A percentile compares a stretch with the other conserved stretches of the same genome.
Evolutionary conservation across 345 rosid species (phyloP).

Genomic region (Abelmoschus esculentus): DNA sequence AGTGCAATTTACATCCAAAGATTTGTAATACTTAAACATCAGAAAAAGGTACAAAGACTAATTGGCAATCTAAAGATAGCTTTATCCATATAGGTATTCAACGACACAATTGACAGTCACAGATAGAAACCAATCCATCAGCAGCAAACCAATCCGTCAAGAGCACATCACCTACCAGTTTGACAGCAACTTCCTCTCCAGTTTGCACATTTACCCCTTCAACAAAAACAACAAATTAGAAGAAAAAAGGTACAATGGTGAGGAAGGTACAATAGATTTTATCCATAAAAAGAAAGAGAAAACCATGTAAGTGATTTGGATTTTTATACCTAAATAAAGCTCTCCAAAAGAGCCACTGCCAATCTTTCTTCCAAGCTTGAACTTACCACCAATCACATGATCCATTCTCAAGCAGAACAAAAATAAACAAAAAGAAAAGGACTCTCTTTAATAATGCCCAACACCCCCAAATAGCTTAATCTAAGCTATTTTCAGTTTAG

Average conservation of each 20-base stretch:
- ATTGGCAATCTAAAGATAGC: neutral
- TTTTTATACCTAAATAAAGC: slow-evolving; percentile 52
- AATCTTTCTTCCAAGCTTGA: slow-evolving; percentile 71
- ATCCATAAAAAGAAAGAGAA: neutral
- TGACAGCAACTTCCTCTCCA: slow-evolving; percentile 80
- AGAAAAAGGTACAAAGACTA: neutral
- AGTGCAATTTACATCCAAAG: neutral
- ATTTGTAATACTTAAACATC: neutral
- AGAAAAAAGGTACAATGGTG: neutral
- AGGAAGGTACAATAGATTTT: neutral
- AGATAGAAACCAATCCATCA: neutral
- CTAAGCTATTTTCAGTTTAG: neutral
- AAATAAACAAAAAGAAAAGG: neutral
- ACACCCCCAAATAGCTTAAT: slow-evolving; percentile 9
- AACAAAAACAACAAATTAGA: neutral
- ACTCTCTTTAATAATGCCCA: neutral
- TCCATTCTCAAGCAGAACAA: slow-evolving; percentile 35
- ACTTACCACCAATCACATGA: slow-evolving; percentile 49
- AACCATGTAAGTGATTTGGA: neutral
- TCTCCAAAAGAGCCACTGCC: slow-evolving; percentile 83
- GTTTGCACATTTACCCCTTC: slow-evolving; percentile 69
- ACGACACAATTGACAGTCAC: neutral
- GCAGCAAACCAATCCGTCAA: neutral
- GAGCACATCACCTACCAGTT: slow-evolving; percentile 42
- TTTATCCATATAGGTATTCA: neutral